phyloP scores from a whole-genome alignment of 257 asterid genomes.

The Craterostigma plantagineum region DNA sequence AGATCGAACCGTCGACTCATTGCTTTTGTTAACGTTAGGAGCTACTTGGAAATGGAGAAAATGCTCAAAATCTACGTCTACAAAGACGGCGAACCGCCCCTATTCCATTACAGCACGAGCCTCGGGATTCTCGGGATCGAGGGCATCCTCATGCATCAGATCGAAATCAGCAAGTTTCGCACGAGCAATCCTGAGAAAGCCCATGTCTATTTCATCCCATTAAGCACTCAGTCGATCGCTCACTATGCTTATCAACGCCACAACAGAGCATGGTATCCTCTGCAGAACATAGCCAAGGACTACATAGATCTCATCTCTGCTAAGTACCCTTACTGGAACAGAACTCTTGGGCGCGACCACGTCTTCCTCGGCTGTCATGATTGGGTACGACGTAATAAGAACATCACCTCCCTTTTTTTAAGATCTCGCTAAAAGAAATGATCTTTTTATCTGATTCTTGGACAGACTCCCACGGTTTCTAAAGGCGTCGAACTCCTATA shows the following conservation, averaged over 20 bases:
- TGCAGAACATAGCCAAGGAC: constrained; percentile 20
- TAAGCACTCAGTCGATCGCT: constrained; percentile 18
- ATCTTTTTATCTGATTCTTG: not conserved
- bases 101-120: constrained; percentile 23
- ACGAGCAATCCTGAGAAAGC: constrained; percentile 31
- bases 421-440: not conserved
- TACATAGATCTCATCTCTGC: constrained; percentile 17
- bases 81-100: constrained; percentile 43
- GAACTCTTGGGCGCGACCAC: constrained; percentile 42
- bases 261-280: constrained; percentile 8
- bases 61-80: constrained; percentile 40
- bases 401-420: not conserved
- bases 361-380: constrained; percentile 52
- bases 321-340: constrained; percentile 38
- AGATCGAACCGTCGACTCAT: no score
- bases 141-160: constrained; percentile 31
- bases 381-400: constrained; percentile 20
- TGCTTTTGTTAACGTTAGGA: constrained; percentile 14
- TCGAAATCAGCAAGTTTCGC: constrained; percentile 10
- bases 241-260: constrained; percentile 19
- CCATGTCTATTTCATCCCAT: constrained; percentile 28
- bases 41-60: constrained; percentile 51
- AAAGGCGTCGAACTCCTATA: constrained; percentile 11
- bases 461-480: constrained; percentile 34
- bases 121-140: constrained; percentile 37